Evolutionary conservation across 2,329 filamentous ascomycete species (phyloP).

Genomic region (Ceratocystis albifundus): DNA sequence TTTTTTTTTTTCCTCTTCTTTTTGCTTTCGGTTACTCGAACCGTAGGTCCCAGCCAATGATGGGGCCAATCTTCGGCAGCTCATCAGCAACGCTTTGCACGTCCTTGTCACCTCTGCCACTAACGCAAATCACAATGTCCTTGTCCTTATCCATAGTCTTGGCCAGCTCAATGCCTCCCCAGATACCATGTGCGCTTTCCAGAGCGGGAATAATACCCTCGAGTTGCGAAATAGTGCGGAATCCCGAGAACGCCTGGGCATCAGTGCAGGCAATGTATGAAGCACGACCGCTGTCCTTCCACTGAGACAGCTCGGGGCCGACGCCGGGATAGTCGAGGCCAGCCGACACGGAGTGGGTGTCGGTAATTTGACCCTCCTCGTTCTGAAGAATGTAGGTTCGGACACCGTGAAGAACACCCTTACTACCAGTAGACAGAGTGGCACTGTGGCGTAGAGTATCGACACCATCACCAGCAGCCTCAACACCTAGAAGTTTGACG

Average conservation of each 20-base stretch:
- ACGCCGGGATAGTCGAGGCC: constrained; percentile 96
- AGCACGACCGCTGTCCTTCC: constrained; percentile 84
- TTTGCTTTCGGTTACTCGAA: constrained; percentile 36
- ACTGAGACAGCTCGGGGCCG: constrained; percentile 77
- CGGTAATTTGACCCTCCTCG: constrained; percentile 79
- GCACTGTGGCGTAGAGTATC: constrained; percentile 79
- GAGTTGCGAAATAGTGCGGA: constrained; percentile 70
- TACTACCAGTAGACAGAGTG: constrained; percentile 72
- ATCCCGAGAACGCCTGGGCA: constrained; percentile 76
- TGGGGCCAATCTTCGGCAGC: constrained; percentile 72
- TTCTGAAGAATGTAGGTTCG: constrained; percentile 93
- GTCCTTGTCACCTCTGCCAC: constrained; percentile 92
- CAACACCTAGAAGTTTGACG: constrained; percentile 84
- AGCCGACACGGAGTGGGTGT: constrained; percentile 93
- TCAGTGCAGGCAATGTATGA: constrained; percentile 87
- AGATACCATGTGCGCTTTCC: constrained; percentile 88
- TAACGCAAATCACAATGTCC: constrained; percentile 88
- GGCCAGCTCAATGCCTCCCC: constrained; percentile 74
- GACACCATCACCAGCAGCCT: constrained; percentile 86
- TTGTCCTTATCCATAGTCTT: constrained; percentile 83
- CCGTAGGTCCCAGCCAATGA: constrained; percentile 65
- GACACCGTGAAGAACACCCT: constrained; percentile 91
- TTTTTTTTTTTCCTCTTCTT: neutral
- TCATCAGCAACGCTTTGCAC: constrained; percentile 97
- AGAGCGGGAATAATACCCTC: constrained; percentile 96